These are phyloP conservation scores for Penicillium sumatraense DNA, from an alignment of 2,329 filamentous ascomycete genomes.

Conservation along the genomic window DNA sequence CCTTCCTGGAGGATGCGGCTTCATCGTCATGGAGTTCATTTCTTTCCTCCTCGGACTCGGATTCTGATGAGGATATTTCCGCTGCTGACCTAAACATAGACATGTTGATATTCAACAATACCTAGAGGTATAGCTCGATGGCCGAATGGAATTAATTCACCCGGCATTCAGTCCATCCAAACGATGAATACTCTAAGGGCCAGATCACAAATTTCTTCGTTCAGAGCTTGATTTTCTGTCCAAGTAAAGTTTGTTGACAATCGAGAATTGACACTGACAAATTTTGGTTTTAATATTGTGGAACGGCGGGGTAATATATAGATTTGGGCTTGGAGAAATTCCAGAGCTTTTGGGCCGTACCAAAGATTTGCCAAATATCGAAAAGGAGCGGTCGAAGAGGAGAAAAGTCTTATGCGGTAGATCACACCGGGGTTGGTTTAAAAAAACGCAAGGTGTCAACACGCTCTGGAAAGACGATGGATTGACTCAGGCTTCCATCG, in stretches of 20 bases:
- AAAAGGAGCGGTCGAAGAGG: no score
- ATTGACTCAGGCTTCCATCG: slow-evolving; percentile 34
- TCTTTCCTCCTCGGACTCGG: slow-evolving; percentile 35
- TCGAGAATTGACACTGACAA: not conserved
- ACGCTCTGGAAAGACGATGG: slow-evolving; percentile 18
- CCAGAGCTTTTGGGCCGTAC: not conserved
- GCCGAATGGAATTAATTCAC: not conserved
- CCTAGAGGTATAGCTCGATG: not conserved
- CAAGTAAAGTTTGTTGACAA: no score
- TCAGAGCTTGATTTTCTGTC: no score
- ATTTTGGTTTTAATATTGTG: not conserved
- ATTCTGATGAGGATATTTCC: slow-evolving; percentile 44
- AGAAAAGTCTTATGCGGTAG: slow-evolving; percentile 5
- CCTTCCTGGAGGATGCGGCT: not conserved
- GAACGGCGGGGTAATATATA: slow-evolving; percentile 1
- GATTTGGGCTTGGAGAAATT: not conserved
- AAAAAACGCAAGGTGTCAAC: slow-evolving; percentile 21
- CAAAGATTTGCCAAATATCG: no score
- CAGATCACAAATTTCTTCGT: no score
- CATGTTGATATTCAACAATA: slow-evolving; percentile 32
- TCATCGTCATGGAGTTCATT: slow-evolving; percentile 19
- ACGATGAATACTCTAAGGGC: no score
- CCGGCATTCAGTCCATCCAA: not conserved
- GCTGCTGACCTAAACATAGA: slow-evolving; percentile 47
- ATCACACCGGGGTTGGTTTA: slow-evolving; percentile 8